Base-by-base conservation (phyloP, 163 green algal genomes). In the Scenedesmus sp. region DNA sequence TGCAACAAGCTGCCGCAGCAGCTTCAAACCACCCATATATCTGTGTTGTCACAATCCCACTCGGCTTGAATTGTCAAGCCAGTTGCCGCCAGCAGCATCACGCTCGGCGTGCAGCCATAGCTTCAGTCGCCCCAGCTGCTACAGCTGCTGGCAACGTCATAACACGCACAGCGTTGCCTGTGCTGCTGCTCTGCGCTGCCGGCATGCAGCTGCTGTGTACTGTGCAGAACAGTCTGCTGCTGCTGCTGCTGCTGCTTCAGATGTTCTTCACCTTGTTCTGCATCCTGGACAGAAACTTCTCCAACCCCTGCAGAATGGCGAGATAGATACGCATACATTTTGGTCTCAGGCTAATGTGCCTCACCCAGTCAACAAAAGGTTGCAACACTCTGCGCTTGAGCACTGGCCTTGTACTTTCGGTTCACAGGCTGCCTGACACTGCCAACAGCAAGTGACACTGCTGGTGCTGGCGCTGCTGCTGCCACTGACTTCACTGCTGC, bases 241-340 rank as follows among this genome's bases (percentile, higher is more conserved):
- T 76, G 64, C 64, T 76, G 64, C 64, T 70, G 77, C 52, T 59
- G 77, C 77, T 85, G 77, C 20, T 67, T 93, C 86, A 95, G 57
- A 95, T 86, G 20, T 66, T 93, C 89, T 94, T 93, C 34, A 93
- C 93, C 13, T 87, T 91, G 15, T 82, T 82, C 70, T 94, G 91
- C 89, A 95, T 87, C 55, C 70, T 92, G 52, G 82, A 54, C 6
- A 95, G 86, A 1, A 95, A 26, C 52, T 89, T 84, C 18, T 95
- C 93, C 3, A 95, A 52, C 2, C 90, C 79, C 93, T 94, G 90
- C 82, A 90, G 10, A 66, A 18, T 16, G 54, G 12, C 0, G 54
- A 8, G 16, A 86, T 15, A 62, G 52, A 5, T 54, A 86, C 18
- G 34, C 34, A 46, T 46, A 46, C 34, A 46, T 46, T 46, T 46